Percentiles rank a stretch among this genome's conserved stretches.
Evolutionary conservation across 1,139 yeast genomes (phyloP).

Genomic region (Diutina catenulata): DNA sequence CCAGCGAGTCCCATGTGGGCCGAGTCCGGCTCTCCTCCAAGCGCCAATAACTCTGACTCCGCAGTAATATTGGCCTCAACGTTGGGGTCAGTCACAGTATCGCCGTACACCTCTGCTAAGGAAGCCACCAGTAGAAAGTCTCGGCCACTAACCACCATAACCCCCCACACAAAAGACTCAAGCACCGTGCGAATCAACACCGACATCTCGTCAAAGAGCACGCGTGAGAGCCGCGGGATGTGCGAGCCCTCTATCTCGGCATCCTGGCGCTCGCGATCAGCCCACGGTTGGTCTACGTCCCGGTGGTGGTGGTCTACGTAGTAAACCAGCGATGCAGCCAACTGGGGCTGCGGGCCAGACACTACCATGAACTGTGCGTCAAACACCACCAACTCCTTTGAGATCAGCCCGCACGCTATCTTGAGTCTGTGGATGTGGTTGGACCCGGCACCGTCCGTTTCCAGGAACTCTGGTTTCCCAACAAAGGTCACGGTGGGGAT

Average conservation of each 20-base stretch:
- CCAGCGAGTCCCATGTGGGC: constrained; percentile 30
- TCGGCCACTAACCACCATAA: background rate
- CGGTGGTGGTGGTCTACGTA: constrained; percentile 11
- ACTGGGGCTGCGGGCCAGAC: background rate
- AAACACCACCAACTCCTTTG: constrained; percentile 35
- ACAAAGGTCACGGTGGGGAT: constrained; percentile 46
- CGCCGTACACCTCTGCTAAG: background rate
- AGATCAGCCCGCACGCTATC: constrained; percentile 33
- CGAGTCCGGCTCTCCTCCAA: constrained; percentile 24
- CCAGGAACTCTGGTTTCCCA: constrained; percentile 11
- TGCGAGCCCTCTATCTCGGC: constrained; percentile 4
- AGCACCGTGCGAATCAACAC: background rate
- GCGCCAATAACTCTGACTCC: constrained; percentile 25
- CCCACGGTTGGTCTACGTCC: constrained; percentile 21
- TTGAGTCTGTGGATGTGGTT: constrained; percentile 13
- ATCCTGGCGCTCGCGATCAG: constrained; percentile 14
- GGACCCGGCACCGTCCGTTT: no score
- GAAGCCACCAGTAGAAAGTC: background rate
- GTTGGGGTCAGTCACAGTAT: background rate
- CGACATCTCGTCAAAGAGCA: background rate
- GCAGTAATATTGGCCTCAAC: constrained; percentile 5
- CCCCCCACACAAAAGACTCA: constrained; percentile 3
- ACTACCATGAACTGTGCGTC: constrained; percentile 17
- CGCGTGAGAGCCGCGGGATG: background rate
- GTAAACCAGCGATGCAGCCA: constrained; percentile 11